phyloP scores from a whole-genome alignment of 2,329 filamentous ascomycete genomes.

The Pseudogymnoascus sp. region DNA sequence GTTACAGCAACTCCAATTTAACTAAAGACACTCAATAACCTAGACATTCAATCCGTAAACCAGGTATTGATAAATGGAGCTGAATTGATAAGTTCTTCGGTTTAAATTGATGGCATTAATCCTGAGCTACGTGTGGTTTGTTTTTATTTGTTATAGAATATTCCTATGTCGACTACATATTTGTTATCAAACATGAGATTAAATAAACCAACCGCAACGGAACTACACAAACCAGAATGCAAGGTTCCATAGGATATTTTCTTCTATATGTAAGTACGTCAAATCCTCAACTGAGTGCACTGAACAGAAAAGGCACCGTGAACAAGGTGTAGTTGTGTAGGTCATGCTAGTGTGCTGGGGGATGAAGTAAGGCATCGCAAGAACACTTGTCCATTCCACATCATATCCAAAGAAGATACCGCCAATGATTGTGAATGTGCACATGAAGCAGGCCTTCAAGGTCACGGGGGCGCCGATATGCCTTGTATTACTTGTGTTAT shows the following conservation, averaged over 20 bases:
- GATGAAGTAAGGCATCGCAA: conserved; percentile 46
- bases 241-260: background rate
- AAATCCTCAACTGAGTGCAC: background rate
- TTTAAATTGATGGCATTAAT: no score
- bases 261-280: background rate
- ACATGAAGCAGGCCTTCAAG: conserved; percentile 58
- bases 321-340: background rate
- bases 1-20: no score
- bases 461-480: conserved; percentile 50
- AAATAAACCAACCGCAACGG: background rate
- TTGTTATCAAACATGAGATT: background rate
- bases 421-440: conserved; percentile 61
- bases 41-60: no score
- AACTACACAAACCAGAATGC: background rate
- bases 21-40: no score
- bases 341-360: background rate
- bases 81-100: no score
- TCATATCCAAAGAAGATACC: conserved; percentile 55
- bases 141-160: background rate
- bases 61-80: no score
- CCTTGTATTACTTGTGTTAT: conserved; percentile 41
- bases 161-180: background rate
- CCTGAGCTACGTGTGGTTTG: no score
- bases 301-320: background rate
- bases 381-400: conserved; percentile 63